Conservation (phyloP, 768 basidiomycete species). For the Chalciporus piperatus region DNA sequence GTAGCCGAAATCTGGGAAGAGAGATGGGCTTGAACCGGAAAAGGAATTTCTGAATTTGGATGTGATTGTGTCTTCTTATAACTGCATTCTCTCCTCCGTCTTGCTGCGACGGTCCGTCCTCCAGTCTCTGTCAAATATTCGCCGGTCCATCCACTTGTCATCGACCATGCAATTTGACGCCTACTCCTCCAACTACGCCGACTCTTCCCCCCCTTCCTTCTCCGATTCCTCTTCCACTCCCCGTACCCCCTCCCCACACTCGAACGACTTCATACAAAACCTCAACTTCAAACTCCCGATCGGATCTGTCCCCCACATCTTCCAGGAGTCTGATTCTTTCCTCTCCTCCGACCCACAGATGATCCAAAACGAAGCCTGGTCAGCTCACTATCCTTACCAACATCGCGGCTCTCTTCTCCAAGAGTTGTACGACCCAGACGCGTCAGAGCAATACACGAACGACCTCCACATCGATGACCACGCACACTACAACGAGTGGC, state of each 20-base stretch:
- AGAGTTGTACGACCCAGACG: constrained; percentile 67
- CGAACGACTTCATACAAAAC: constrained; percentile 34
- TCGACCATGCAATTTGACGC: constrained; percentile 54
- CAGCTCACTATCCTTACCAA: constrained; percentile 30
- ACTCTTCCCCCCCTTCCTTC: constrained; percentile 39
- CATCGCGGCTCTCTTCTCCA: constrained; percentile 56
- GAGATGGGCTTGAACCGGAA: constrained; percentile 22
- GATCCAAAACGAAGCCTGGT: constrained; percentile 41
- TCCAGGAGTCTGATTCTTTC: constrained; percentile 37
- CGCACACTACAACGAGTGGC: constrained; percentile 36
- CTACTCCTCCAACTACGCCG: constrained; percentile 39
- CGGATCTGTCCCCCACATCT: constrained; percentile 50
- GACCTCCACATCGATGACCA: constrained; percentile 36
- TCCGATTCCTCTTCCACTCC: constrained; percentile 67
- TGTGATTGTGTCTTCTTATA: constrained; percentile 35
- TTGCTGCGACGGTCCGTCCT: constrained; percentile 18
- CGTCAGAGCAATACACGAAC: constrained; percentile 38
- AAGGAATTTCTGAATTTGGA: constrained; percentile 24
- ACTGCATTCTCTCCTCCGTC: constrained; percentile 15
- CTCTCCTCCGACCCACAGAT: constrained; percentile 35
- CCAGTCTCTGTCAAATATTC: constrained; percentile 13
- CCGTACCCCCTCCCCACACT: constrained; percentile 68
- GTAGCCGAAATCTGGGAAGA: constrained; percentile 39
- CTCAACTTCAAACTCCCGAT: constrained; percentile 41
- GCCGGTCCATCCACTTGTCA: background rate